These are phyloP conservation scores for Nemania abortiva DNA, from an alignment of 2,329 filamentous ascomycete species.

Conservation along the genomic window DNA sequence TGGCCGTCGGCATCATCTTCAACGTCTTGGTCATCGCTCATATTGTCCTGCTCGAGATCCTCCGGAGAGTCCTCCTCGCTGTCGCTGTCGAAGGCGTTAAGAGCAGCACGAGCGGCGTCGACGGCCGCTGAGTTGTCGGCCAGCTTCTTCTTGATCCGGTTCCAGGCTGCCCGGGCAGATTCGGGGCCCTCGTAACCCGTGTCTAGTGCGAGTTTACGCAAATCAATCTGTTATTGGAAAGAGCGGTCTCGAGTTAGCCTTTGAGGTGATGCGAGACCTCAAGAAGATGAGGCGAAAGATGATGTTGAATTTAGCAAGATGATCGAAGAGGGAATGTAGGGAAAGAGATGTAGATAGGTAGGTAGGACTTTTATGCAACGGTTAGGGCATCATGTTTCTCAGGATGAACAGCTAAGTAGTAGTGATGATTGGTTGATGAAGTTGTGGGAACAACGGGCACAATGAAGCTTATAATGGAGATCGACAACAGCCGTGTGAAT, in stretches of 20 bases:
- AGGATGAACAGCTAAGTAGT: too few relatives aligned
- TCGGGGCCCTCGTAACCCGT: neutral
- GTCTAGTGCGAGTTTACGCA: neutral
- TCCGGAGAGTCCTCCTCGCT: neutral
- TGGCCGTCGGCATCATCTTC: too few relatives aligned
- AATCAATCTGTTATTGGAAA: conserved; percentile 10
- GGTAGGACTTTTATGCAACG: neutral
- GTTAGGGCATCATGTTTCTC: neutral
- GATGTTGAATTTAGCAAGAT: neutral
- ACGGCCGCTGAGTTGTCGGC: neutral
- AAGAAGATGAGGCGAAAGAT: neutral
- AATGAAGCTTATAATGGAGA: neutral
- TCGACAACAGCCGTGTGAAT: neutral
- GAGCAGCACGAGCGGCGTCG: neutral
- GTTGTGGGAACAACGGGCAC: neutral
- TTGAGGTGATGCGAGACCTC: too few relatives aligned
- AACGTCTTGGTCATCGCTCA: neutral
- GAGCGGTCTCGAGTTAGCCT: conserved; percentile 2
- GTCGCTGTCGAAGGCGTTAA: neutral
- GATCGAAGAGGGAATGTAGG: neutral
- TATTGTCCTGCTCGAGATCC: neutral
- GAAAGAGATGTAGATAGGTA: neutral
- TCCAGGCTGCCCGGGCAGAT: neutral
- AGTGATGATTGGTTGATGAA: neutral
- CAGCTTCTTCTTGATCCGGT: neutral